Evolutionary conservation across 2,329 filamentous ascomycete genomes (phyloP).

Genomic region (Epichloe typhina): DNA sequence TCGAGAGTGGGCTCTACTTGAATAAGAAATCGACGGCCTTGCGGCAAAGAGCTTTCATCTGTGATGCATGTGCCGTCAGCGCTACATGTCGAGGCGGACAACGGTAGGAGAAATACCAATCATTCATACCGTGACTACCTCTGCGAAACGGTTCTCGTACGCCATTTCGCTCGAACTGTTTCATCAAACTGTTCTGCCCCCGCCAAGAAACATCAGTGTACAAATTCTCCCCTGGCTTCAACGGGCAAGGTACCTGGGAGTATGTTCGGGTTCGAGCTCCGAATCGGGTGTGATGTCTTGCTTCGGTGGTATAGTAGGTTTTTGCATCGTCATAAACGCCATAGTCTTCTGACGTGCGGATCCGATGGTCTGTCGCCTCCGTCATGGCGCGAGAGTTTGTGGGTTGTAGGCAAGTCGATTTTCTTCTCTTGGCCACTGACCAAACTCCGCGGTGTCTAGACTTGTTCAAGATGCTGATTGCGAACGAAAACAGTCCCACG

Average conservation of each 20-base stretch:
- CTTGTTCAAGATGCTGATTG: not conserved
- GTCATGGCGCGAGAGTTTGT: constrained; percentile 13
- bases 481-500: too few species aligned
- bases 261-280: constrained; percentile 42
- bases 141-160: constrained; percentile 42
- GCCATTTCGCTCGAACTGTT: constrained; percentile 38
- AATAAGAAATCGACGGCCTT: constrained; percentile 67
- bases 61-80: not conserved
- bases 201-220: constrained; percentile 17
- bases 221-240: not conserved
- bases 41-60: constrained; percentile 61
- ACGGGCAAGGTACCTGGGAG: constrained; percentile 32
- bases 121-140: constrained; percentile 42
- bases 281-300: constrained; percentile 35
- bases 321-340: constrained; percentile 42
- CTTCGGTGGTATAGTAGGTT: constrained; percentile 45
- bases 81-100: not conserved
- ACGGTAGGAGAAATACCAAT: not conserved
- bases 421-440: not conserved
- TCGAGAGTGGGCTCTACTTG: constrained; percentile 75
- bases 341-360: constrained; percentile 31
- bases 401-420: not conserved
- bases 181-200: constrained; percentile 36
- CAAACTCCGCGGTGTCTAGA: not conserved
- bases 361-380: constrained; percentile 15